Evolutionary conservation across 257 asterid genomes (phyloP).

Genomic region (Striga asiatica): DNA sequence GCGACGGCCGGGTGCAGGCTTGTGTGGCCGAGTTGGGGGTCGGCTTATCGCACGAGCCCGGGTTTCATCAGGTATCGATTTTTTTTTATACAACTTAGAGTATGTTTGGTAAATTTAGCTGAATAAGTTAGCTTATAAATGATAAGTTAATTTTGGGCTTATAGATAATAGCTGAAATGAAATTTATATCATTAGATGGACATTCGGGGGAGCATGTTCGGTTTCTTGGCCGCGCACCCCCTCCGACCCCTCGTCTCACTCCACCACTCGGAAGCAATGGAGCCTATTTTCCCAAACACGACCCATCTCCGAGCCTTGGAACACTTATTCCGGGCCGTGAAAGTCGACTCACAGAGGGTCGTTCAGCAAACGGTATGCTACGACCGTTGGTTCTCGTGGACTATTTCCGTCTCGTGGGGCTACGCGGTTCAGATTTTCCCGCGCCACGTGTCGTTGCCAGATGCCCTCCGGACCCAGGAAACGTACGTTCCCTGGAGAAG

Average conservation of each 20-base stretch:
- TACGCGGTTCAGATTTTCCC: slow-evolving; percentile 61
- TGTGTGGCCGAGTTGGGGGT: slow-evolving; percentile 73
- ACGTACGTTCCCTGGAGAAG: slow-evolving; percentile 46
- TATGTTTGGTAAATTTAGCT: background rate
- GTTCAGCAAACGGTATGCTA: slow-evolving; percentile 82
- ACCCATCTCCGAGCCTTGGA: slow-evolving; percentile 30
- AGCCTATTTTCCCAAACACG: slow-evolving; percentile 63
- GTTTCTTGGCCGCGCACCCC: slow-evolving; percentile 67
- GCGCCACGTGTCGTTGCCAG: slow-evolving; percentile 30
- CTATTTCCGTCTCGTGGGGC: slow-evolving; percentile 81
- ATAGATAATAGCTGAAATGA: no score
- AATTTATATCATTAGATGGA: slow-evolving; percentile 65
- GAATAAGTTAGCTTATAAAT: no score
- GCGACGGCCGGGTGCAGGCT: slow-evolving; percentile 65
- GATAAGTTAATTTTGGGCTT: no score
- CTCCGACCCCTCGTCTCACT: slow-evolving; percentile 49
- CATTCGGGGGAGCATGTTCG: slow-evolving; percentile 54
- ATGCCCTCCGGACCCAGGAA: slow-evolving; percentile 42
- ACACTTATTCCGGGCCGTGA: slow-evolving; percentile 41
- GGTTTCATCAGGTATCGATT: slow-evolving; percentile 75
- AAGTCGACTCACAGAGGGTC: slow-evolving; percentile 46
- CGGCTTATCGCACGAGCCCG: slow-evolving; percentile 60
- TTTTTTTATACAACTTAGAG: background rate
- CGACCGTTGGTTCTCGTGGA: slow-evolving; percentile 64
- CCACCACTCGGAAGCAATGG: slow-evolving; percentile 43